Base-by-base conservation (phyloP, 225 moss, liverwort and hornwort genomes). In the Marchantia polymorpha region DNA sequence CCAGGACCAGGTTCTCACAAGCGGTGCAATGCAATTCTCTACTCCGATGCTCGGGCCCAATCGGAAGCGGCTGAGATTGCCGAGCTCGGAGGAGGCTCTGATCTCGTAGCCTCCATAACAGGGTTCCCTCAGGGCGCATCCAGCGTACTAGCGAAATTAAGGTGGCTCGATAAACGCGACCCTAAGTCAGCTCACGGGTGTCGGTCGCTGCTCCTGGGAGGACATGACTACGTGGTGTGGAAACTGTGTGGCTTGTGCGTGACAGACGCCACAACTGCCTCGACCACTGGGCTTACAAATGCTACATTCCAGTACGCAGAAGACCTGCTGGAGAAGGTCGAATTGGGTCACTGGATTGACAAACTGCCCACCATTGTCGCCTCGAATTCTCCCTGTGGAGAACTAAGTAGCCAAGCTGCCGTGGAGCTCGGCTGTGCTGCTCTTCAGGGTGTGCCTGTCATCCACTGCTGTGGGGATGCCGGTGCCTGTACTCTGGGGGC, bases 141-240 rank as follows among this genome's bases (percentile, higher is more conserved):
- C 10, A 96, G 94, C 83, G 82, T 96, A 69, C 78, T 96, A n/a
- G 89, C 92, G 50, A 96, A 96, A 84, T 89, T 96, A 71, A 91
- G 96, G 80, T 96, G 96, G 96, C 83, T 96, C 31, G 96, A 96
- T 86, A 96, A 90, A 78, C 86, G 88, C 71, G 83, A 87, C 25
- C 82, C 91, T 17, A 83, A 83, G 66, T 84, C 87, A 79, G 81
- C 84, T 80, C 81, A 85, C 64, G 80, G 86, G 64, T 90, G 90
- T 80, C 84, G 86, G 52, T 81, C 80, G 39, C 74, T 96, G 77
- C 84, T 96, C 52, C 82, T 96, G 68, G 96, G 96, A 83, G 94
- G 96, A 78, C 96, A 96, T 87, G 96, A 96, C 80, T 96, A 89
- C 64, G 84, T 96, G 49, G 91, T 92, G 10, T 96, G 94, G 96